Conservation (phyloP, 495 filamentous ascomycete species). For the Penicillium argentinense region DNA sequence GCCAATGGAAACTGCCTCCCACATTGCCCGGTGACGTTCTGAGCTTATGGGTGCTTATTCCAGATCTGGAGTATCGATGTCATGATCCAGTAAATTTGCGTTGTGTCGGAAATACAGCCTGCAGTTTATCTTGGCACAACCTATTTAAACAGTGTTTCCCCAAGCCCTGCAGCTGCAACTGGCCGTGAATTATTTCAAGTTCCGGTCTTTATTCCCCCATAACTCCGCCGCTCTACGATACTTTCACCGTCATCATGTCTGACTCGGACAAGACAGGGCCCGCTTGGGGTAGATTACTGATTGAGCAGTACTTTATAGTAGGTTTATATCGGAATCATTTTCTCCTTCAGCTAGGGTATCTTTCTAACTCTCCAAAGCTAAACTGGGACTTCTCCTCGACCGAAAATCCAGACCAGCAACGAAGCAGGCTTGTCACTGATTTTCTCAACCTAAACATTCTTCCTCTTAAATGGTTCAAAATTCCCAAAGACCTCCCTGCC, state of each 20-base stretch:
- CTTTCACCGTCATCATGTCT: neutral
- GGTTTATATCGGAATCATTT: neutral
- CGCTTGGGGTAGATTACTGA: constrained; percentile 3
- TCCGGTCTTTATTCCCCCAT: too few species aligned
- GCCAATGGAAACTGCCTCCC: too few species aligned
- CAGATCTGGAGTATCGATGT: too few species aligned
- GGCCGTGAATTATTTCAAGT: too few species aligned
- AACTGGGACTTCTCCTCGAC: constrained; percentile 8
- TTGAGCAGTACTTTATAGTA: constrained; percentile 7
- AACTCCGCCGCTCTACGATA: too few species aligned
- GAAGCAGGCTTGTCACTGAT: neutral
- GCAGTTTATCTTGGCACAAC: too few species aligned
- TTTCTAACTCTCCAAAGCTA: neutral
- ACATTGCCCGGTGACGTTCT: too few species aligned
- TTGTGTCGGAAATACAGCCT: too few species aligned
- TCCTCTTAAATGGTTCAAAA: neutral
- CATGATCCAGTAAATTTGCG: too few species aligned
- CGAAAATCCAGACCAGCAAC: constrained; percentile 4
- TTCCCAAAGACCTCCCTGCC: neutral
- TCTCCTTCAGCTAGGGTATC: neutral
- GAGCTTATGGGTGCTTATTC: too few species aligned
- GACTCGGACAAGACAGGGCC: neutral
- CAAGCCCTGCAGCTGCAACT: neutral
- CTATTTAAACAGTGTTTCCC: neutral
- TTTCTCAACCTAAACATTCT: neutral